Evolutionary conservation across 1,284 basidiomycete genomes (phyloP), one percentile per base, ranked within the genome.

Genomic region (Amylostereum chailletii): DNA sequence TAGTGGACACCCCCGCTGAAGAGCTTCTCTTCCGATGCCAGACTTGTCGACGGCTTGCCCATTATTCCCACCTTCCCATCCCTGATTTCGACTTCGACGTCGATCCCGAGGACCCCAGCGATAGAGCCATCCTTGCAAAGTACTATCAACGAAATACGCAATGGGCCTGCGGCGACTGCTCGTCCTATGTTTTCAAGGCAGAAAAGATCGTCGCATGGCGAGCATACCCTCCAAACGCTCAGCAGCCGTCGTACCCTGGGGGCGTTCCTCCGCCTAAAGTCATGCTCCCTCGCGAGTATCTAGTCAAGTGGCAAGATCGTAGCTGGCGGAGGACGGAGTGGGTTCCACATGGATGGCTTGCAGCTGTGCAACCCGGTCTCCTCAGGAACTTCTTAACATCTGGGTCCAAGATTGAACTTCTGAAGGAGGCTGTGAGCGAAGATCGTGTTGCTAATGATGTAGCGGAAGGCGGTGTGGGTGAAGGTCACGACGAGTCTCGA

Each of bases 121-220:
- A 65, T 41, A 50, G 71, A 5, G 64, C 65, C 0, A 71, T 77
- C 3, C 68, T 83, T 31, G 86, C 83, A 10, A 58, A 61, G 9
- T 69, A 82, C 55, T 92, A 90, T 60, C 88, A 91, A 57, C 52
- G 65, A 1, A 63, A 64, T 6, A 73, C 74, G 8, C 70, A 70
- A n/a, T 94, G 90, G 88, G 68, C 77, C 31, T 95, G 93, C 60
- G 73, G 75, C 7, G 83, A 92, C 57, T 96, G 93, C 61, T 66
- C 71, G n/a, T 86, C 83, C 5, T 94, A 77, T 64, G 69, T 71
- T 8, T 83, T 83, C 60, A 62, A 68, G 1, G 69, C 93, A n/a
- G 91, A 96, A 63, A 85, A 86, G 63, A 89, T 97, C 55, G 72
- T 96, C 40, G 94, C 92, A 0, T 97, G 94, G 94, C 76, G 91